These are phyloP conservation scores for Rhizoclosmatium globosum DNA, from an alignment of 192 early-diverging fungal species.

Conservation along the genomic window DNA sequence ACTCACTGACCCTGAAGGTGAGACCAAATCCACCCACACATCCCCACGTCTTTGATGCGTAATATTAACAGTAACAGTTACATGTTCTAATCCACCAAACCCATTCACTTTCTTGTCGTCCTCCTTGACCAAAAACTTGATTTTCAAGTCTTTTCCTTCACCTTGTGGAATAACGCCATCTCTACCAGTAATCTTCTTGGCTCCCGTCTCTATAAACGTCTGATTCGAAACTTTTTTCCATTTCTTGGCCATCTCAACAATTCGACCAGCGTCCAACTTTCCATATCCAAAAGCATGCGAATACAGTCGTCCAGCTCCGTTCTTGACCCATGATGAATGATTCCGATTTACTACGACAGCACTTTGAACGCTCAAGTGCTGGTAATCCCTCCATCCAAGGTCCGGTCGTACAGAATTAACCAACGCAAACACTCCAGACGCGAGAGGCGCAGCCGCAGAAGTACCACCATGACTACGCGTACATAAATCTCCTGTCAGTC, in stretches of 20 bases:
- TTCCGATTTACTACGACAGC: slow-evolving; percentile 73
- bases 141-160: background rate
- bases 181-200: background rate
- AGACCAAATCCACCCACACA: slow-evolving; percentile 79
- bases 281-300: slow-evolving; percentile 96
- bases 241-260: slow-evolving; percentile 80
- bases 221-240: slow-evolving; percentile 72
- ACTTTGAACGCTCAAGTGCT: slow-evolving; percentile 82
- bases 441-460: slow-evolving; percentile 93
- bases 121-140: background rate
- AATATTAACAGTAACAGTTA: slow-evolving; percentile 86
- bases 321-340: slow-evolving; percentile 78
- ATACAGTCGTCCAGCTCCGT: slow-evolving; percentile 75
- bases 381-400: slow-evolving; percentile 92
- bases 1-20: slow-evolving; percentile 72
- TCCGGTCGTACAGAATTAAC: slow-evolving; percentile 80
- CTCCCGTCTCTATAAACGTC: slow-evolving; percentile 54
- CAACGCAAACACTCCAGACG: slow-evolving; percentile 86
- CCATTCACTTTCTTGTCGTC: background rate
- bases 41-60: slow-evolving; percentile 84
- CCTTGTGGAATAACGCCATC: slow-evolving; percentile 57
- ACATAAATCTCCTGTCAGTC: slow-evolving; percentile 57
- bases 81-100: slow-evolving; percentile 78
- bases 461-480: slow-evolving; percentile 88
- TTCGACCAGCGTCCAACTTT: slow-evolving; percentile 80